phyloP scores from a whole-genome alignment of 2,329 filamentous ascomycete species.

The Lecanicillium sp. region DNA sequence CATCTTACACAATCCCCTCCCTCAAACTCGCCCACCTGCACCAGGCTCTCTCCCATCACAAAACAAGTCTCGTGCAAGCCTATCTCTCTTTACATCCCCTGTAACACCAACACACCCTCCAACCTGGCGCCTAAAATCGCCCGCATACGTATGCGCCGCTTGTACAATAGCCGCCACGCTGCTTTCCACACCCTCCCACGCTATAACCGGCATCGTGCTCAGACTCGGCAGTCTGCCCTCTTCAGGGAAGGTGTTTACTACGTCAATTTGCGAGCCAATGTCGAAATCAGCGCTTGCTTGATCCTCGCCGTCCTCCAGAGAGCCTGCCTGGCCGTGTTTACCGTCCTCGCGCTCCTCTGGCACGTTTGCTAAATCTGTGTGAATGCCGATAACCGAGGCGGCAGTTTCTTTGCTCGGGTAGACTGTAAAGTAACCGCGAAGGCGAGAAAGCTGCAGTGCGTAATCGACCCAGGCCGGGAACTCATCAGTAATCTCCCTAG shows the following conservation, averaged over 20 bases:
- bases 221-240: conserved; percentile 35
- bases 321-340: conserved; percentile 12
- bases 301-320: conserved; percentile 18
- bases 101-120: conserved; percentile 52
- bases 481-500: conserved; percentile 56
- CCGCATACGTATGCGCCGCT: conserved; percentile 43
- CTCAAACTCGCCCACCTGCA: too few relatives aligned
- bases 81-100: conserved; percentile 17
- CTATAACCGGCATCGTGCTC: conserved; percentile 47
- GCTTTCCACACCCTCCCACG: conserved; percentile 51
- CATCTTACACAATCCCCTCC: too few relatives aligned
- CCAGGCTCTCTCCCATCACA: too few relatives aligned
- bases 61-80: conserved; percentile 54
- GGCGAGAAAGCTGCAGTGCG: conserved; percentile 64
- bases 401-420: conserved; percentile 59
- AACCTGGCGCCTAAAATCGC: conserved; percentile 51
- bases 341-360: conserved; percentile 58
- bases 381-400: conserved; percentile 58
- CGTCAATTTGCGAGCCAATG: conserved; percentile 30
- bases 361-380: conserved; percentile 62
- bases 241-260: conserved; percentile 40
- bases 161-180: conserved; percentile 30
- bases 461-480: conserved; percentile 75
- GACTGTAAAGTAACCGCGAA: conserved; percentile 68
- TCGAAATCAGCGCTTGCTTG: conserved; percentile 29